These are phyloP conservation scores for Aspergillus ruber DNA, from an alignment of 2,329 filamentous ascomycete species.

Conservation along the genomic window DNA sequence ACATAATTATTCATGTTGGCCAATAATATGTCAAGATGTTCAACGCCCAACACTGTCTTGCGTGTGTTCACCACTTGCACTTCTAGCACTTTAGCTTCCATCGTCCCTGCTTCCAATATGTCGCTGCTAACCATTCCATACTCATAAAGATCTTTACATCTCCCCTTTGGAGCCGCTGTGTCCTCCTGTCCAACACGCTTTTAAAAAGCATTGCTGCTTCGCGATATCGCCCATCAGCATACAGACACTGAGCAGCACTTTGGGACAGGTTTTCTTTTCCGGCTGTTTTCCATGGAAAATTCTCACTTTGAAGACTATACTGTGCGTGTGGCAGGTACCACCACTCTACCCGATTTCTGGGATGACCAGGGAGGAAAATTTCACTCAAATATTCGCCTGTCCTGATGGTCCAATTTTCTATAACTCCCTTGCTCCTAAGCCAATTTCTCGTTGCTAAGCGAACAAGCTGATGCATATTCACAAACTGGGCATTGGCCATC, in stretches of 20 bases:
- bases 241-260: background rate
- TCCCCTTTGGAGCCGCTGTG: too few relatives aligned
- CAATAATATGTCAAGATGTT: too few relatives aligned
- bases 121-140: too few relatives aligned
- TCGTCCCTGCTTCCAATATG: too few relatives aligned
- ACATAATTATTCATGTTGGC: too few relatives aligned
- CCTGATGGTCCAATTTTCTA: background rate
- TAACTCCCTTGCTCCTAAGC: slow-evolving; percentile 4
- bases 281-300: background rate
- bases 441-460: slow-evolving; percentile 11
- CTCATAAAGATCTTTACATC: too few relatives aligned
- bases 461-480: slow-evolving; percentile 11
- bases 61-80: too few relatives aligned
- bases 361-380: slow-evolving; percentile 5
- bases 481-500: background rate
- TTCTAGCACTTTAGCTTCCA: too few relatives aligned
- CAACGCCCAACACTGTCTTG: too few relatives aligned
- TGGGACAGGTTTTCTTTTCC: background rate
- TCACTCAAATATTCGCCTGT: slow-evolving; percentile 2
- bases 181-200: background rate
- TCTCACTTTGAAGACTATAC: background rate
- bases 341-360: slow-evolving; percentile 7
- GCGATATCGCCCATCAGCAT: slow-evolving; percentile 4
- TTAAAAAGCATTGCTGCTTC: background rate
- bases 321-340: slow-evolving; percentile 10